Evolutionary conservation across 2,329 filamentous ascomycete species (phyloP), one percentile per base, ranked within the genome.

Genomic region (Hypoxylon sp.): DNA sequence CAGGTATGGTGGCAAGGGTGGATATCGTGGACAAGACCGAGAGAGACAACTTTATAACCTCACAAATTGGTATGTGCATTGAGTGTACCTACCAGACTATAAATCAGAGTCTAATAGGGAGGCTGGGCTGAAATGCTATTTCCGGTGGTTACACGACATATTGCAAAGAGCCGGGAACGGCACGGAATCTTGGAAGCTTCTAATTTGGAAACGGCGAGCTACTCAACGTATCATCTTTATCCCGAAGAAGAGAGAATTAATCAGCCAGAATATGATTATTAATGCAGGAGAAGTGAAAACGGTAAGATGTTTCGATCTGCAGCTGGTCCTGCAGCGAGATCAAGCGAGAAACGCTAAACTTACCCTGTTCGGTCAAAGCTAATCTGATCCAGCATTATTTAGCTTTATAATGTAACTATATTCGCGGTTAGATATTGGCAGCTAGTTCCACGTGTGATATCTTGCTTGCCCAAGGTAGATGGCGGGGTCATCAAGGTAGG

Each of bases 201-300:
- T 13, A 14, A 10, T 25, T 49, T 30, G 17, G 7, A 3, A 30
- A 11, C 46, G 1, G 6, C 21, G 13, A 28, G 23, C 46, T 23
- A 30, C 25, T 51, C n/a, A 25, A 21, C 52, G 52, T 56, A 30
- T 32, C 41, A 56, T 56, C 28, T 45, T 56, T 56, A 17, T 21
- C 36, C 52, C 52, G 36, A 32, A 30, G 21, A 21, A 21, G 17
- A 17, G 25, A 3, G 25, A 43, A 56, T 56, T 56, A 56, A 43
- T 56, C 41, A 56, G 34, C 34, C 7, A 11, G 17, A 5, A 5
- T 30, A 17, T 6, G 17, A 43, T 43, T 43, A 43, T 21, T 43
- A 43, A 43, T 43, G 21, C 17, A 19, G 38, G 38, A 19, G 14
- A 43, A 43, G 5, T 17, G 38, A 43, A 3, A 7, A 43, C 10